phyloP scores from a whole-genome alignment of 2,329 filamentous ascomycete species.

The Xylariaceae sp. region DNA sequence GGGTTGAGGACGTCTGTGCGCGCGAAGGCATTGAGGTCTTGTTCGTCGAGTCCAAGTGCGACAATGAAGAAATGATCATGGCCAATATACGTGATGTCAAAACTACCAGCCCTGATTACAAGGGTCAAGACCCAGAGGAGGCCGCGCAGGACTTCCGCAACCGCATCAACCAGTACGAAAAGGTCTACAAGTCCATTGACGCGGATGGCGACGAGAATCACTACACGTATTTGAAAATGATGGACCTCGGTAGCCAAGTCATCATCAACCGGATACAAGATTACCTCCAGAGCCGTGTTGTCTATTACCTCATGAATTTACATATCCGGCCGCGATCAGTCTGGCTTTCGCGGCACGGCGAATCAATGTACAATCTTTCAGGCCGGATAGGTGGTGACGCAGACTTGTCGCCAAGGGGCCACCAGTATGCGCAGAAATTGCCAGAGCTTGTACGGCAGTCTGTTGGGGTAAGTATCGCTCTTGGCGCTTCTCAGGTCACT shows the following conservation, averaged over 20 bases:
- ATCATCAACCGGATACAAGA: conserved; percentile 98
- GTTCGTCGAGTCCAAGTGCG: conserved; percentile 96
- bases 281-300: conserved; percentile 91
- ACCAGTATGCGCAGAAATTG: conserved; percentile 81
- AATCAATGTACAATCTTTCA: conserved; percentile 86
- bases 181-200: conserved; percentile 91
- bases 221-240: conserved; percentile 94
- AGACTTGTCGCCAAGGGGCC: conserved; percentile 77
- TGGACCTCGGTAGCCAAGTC: conserved; percentile 92
- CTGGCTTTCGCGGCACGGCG: conserved; percentile 93
- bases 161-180: conserved; percentile 95
- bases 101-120: conserved; percentile 91
- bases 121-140: conserved; percentile 87
- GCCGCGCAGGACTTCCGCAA: conserved; percentile 91
- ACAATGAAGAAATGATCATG: conserved; percentile 95
- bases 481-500: neutral
- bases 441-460: conserved; percentile 83
- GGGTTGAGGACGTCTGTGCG: conserved; percentile 81
- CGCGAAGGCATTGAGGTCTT: conserved; percentile 81
- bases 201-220: conserved; percentile 75
- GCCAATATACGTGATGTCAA: conserved; percentile 97
- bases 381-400: conserved; percentile 94
- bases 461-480: conserved; percentile 66
- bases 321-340: conserved; percentile 96
- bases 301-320: conserved; percentile 98